Evolutionary conservation across 805 yeast genomes (phyloP), one percentile per base, ranked within the genome.

Genomic region (Suhomyces sp.): DNA sequence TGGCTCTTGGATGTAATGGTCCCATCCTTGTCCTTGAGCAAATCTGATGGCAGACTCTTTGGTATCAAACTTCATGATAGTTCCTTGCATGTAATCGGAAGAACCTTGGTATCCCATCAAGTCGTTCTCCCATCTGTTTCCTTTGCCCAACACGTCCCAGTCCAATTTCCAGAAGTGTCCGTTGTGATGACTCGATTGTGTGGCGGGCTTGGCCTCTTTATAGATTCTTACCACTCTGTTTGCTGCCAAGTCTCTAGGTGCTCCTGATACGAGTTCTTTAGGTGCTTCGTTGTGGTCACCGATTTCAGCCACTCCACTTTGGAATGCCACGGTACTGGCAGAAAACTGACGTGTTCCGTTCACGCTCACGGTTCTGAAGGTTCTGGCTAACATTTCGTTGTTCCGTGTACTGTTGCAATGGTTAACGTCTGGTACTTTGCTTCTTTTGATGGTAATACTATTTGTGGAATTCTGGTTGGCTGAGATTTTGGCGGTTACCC

Each of bases 81-180:
- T 81, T 12, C 83, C 88, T 65, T 85, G 83, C 83, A 87, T 81
- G 63, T 79, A 81, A 58, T 86, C 95, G 23, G 84, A 77, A 28
- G 83, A 70, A 29, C 85, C 76, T 52, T 84, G 90, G 69, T 84
- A 86, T 17, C 95, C 95, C 61, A 86, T 86, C 56, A 86, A 69
- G 57, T 84, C 91, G 61, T 86, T 86, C 56, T 86, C 95, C 95
- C 95, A 86, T 56, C 93, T 70, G 68, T 86, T 79, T 15, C 83
- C 86, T 52, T 81, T 77, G 28, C 79, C 79, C 38, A 81, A 64
- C 26, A 85, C 75, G 54, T 87, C 95, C 91, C 93, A 86, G 61
- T 86, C 95, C 38, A 86, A 54, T 51, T 77, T 79, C 95, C 95
- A 86, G 47, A 53, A 58, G 36, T 63, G 58, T 13, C 75, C 70